A percentile compares a stretch with the other conserved stretches of the same genome.
phyloP scores from a whole-genome alignment of 257 asterid species.

The Ilex asprella region DNA sequence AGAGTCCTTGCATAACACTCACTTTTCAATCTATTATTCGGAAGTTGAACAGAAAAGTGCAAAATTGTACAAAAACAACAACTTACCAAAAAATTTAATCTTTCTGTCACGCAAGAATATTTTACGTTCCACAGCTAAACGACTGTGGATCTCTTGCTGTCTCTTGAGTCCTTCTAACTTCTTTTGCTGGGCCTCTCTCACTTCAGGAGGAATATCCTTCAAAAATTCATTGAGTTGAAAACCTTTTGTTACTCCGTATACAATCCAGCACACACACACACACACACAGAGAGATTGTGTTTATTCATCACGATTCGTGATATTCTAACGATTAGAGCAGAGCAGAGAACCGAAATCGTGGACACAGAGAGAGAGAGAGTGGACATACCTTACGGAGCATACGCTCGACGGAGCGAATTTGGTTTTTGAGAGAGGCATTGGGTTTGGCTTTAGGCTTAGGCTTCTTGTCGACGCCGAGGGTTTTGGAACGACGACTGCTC shows the following conservation, averaged over 20 bases:
- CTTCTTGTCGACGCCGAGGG: slow-evolving; percentile 57
- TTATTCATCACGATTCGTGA: too few relatives aligned
- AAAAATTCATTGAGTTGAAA: neutral
- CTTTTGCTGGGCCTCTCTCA: slow-evolving; percentile 64
- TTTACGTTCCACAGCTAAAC: slow-evolving; percentile 68
- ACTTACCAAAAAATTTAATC: slow-evolving; percentile 56
- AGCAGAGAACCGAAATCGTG: too few relatives aligned
- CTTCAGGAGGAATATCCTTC: slow-evolving; percentile 73
- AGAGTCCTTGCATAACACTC: slow-evolving; percentile 3
- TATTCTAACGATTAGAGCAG: too few relatives aligned
- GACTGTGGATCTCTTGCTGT: slow-evolving; percentile 71
- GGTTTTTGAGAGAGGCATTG: slow-evolving; percentile 54
- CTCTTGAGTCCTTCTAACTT: slow-evolving; percentile 83
- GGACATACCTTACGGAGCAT: slow-evolving; percentile 55
- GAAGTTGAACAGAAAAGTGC: slow-evolving; percentile 4
- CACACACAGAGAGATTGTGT: too few relatives aligned
- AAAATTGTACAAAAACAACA: neutral
- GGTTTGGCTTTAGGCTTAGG: slow-evolving; percentile 59
- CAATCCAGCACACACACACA: too few relatives aligned
- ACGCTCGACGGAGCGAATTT: slow-evolving; percentile 1
- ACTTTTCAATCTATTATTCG: slow-evolving; percentile 1
- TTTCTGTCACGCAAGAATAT: slow-evolving; percentile 64
- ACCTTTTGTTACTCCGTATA: too few relatives aligned
- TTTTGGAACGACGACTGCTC: slow-evolving; percentile 44
- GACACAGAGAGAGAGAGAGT: too few relatives aligned